Evolutionary conservation across 1,284 basidiomycete species (phyloP), one percentile per base, ranked within the genome.

Genomic region (Sanghuangporus sanghuang): DNA sequence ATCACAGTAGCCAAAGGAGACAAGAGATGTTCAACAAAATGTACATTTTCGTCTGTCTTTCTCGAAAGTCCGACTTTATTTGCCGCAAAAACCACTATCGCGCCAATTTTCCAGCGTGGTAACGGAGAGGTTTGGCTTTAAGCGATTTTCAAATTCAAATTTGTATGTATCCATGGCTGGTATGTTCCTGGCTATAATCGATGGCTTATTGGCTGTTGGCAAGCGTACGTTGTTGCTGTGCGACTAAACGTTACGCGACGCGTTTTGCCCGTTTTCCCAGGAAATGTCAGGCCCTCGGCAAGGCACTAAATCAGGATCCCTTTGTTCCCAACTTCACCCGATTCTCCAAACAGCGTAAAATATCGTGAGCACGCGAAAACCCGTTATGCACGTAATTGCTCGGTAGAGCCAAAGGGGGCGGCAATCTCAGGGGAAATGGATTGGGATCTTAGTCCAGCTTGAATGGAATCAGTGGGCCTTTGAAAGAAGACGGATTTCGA

Each of bases 71-170:
- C 27, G 27, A 32, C 27, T 2, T 1, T 55, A 1, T 32, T 44
- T 18, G 42, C 42, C 42, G 42, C 18, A 18, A 44, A 14, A 4
- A 14, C 42, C 14, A 7, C 18, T 44, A 2, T 5, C 27, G 27
- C 27, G 2, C 4, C 27, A 32, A 3, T 32, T 32, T 32, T 32
- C 2, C 27, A 32, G 27, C 27, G 27, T 32, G 2, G 5, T 32
- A 32, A 3, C 27, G 27, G 27, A 32, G 27, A 32, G 27, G 27
- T 32, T 32, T 21, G 7, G 16, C n/a, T n/a, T n/a, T 44, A 42
- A 57, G 55, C 57, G 57, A 59, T 12, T 59, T 49, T 59, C 21
- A 59, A 59, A 59, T 59, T 49, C 57, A 32, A 48, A 46, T 5
- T 23, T 48, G 40, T 11, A 46, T 42, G 42, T 42, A 57, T 8